Evolutionary conservation across 1,284 basidiomycete genomes (phyloP).

Genomic region (Cutaneotrichosporon sp.): DNA sequence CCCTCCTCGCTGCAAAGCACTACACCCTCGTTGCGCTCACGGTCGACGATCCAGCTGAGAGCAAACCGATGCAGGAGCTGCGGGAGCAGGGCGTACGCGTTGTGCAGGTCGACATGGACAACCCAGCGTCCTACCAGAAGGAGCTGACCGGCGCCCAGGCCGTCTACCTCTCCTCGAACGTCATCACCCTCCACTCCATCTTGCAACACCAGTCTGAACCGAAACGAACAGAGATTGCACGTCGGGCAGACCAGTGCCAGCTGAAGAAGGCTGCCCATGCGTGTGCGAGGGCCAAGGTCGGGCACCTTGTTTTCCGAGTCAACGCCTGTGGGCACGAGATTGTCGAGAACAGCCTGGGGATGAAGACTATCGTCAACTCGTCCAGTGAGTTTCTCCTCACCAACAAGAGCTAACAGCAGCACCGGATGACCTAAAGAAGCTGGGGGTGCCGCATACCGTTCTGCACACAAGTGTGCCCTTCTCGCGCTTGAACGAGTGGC

Average conservation of each 20-base stretch:
- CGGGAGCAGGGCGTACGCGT: slow-evolving; percentile 14
- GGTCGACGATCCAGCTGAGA: slow-evolving; percentile 12
- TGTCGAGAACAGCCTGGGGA: slow-evolving; percentile 13
- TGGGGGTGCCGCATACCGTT: slow-evolving; percentile 24
- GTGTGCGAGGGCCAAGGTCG: slow-evolving; percentile 14
- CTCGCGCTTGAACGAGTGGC: slow-evolving; percentile 12
- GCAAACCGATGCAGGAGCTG: slow-evolving; percentile 4
- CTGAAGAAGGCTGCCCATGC: slow-evolving; percentile 16
- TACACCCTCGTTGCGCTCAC: slow-evolving; percentile 12
- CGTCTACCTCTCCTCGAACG: slow-evolving; percentile 23
- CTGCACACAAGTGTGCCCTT: slow-evolving; percentile 23
- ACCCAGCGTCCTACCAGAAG: slow-evolving; percentile 17
- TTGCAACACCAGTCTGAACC: slow-evolving; percentile 20
- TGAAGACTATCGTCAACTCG: background rate
- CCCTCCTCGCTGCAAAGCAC: slow-evolving; percentile 5
- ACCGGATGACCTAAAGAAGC: slow-evolving; percentile 25
- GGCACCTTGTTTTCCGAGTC: slow-evolving; percentile 18
- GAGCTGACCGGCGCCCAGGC: slow-evolving; percentile 21
- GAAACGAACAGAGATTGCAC: slow-evolving; percentile 16
- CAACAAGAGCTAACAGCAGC: slow-evolving; percentile 13
- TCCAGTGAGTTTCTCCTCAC: background rate
- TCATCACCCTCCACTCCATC: slow-evolving; percentile 17
- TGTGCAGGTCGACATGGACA: slow-evolving; percentile 26
- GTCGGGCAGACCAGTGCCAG: slow-evolving; percentile 15
- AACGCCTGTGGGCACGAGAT: slow-evolving; percentile 21